Evolutionary conservation across 352 stramenopile species (phyloP), one percentile per base, ranked within the genome.

Genomic region (Pythium monospermum): DNA sequence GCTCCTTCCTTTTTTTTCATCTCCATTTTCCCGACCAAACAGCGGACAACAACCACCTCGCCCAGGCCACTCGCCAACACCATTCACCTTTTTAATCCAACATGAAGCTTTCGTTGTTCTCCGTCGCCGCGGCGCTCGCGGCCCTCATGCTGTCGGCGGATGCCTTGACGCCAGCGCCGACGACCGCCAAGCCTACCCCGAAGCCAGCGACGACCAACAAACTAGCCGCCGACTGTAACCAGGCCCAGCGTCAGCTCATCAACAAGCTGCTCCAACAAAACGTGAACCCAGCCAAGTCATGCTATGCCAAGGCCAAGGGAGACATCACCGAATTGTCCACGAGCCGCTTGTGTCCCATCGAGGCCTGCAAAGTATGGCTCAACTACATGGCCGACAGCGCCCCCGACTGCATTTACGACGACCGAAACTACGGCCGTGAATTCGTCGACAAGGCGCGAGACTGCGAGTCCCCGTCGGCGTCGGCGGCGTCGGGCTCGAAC

Each of bases 201-300:
- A 41, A 44, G 27, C 38, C 53, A 32, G 31, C 40, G 30, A 32
- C 53, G 4, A 44, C 49, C 4, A 50, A 56, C 31, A 48, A 51
- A 12, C 40, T 67, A 56, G 64, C 74, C 38, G 48, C 53, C 47
- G 75, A 84, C 59, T 88, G 77, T 57, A 71, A 66, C 39, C 66
- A 81, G 41, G 19, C 53, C 19, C 43, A 88, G 56, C 76, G 74
- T 49, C 53, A 83, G 57, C 31, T 56, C 30, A 59, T 76, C 44
- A 88, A 83, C 69, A 65, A 73, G 58, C 62, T 85, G 39, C 71
- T 81, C 21, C 38, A 77, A n/a, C 72, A 84, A 64, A 66, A 81
- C 47, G 52, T 59, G 27, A 74, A 83, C 40, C 69, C 71, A n/a
- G 65, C 62, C 50, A 84, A 84, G 51, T 59, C 64, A 22, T 89